These are phyloP conservation scores for Pleurotus salmoneostramineus DNA, from an alignment of 768 basidiomycete genomes.

Conservation along the genomic window DNA sequence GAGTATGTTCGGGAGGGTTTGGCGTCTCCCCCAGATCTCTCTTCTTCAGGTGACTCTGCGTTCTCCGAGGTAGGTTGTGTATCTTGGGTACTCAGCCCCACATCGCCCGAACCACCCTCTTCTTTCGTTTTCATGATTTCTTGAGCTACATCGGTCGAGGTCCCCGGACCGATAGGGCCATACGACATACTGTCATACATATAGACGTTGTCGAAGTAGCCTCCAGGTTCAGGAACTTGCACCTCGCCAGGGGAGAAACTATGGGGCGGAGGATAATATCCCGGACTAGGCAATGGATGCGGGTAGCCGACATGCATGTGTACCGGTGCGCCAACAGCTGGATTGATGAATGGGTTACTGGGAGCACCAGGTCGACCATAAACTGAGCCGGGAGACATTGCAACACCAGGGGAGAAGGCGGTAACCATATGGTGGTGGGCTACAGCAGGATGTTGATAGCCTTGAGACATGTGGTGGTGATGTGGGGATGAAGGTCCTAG, in stretches of 20 bases:
- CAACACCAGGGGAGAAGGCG: slow-evolving; percentile 66
- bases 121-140: slow-evolving; percentile 30
- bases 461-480: slow-evolving; percentile 7
- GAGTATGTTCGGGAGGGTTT: slow-evolving; percentile 2
- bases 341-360: slow-evolving; percentile 38
- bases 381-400: slow-evolving; percentile 73
- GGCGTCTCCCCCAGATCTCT: not conserved
- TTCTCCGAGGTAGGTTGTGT: not conserved
- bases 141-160: slow-evolving; percentile 19
- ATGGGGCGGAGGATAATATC: slow-evolving; percentile 21
- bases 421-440: slow-evolving; percentile 8
- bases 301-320: slow-evolving; percentile 16
- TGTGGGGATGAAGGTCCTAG: slow-evolving; percentile 2
- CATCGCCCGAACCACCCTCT: not conserved
- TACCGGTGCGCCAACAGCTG: slow-evolving; percentile 45
- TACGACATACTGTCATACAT: slow-evolving; percentile 5
- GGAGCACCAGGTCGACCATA: slow-evolving; percentile 56
- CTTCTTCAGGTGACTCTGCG: not conserved
- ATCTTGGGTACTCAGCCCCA: not conserved
- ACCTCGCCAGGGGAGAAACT: slow-evolving; percentile 20
- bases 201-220: slow-evolving; percentile 42
- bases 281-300: slow-evolving; percentile 12
- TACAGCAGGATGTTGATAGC: slow-evolving; percentile 12
- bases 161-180: slow-evolving; percentile 13
- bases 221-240: slow-evolving; percentile 27